Evolutionary conservation across 2,329 filamentous ascomycete species (phyloP).

Genomic region (Talaromyces amestolkiae): DNA sequence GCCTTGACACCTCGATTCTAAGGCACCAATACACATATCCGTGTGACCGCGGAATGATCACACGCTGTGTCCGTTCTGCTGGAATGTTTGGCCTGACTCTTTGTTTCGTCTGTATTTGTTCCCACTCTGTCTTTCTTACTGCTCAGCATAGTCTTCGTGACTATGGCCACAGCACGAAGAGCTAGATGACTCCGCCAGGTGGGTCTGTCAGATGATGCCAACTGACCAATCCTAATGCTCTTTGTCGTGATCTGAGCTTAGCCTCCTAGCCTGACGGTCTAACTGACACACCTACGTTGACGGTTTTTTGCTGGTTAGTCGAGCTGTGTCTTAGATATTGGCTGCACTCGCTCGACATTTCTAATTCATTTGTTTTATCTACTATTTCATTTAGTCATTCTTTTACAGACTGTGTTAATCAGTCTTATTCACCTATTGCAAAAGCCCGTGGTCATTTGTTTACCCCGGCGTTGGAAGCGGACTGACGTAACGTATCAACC

Average conservation of each 20-base stretch:
- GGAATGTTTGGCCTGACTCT: neutral
- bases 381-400: neutral
- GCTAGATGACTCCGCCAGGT: neutral
- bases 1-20: neutral
- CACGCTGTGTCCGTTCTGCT: neutral
- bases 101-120: neutral
- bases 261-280: neutral
- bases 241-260: neutral
- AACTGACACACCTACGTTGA: neutral
- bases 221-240: slow-evolving; percentile 4
- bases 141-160: neutral
- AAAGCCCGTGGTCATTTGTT: neutral
- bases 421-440: neutral
- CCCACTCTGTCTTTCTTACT: neutral
- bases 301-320: neutral
- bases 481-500: neutral
- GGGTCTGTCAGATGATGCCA: slow-evolving; percentile 6
- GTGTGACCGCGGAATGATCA: neutral
- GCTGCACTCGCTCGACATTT: neutral
- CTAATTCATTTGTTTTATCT: neutral
- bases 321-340: neutral
- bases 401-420: neutral
- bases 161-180: neutral
- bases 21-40: neutral
- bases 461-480: neutral